Conservation (phyloP, 129 eudicot species). For the Lonicera japonica region DNA sequence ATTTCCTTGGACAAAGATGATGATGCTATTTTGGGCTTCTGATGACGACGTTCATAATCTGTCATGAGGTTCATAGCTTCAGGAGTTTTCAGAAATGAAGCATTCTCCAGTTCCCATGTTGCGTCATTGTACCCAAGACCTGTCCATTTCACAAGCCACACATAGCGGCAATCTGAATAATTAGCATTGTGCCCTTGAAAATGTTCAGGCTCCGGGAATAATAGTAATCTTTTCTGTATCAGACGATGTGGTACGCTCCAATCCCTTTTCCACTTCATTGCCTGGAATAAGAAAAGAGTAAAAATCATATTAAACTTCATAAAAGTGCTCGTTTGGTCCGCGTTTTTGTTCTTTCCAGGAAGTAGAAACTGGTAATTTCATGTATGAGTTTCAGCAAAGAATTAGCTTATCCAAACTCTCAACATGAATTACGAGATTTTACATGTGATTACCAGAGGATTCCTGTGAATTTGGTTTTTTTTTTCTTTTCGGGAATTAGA, state of each 20-base stretch:
- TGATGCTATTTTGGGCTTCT: background rate
- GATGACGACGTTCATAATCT: conserved; percentile 21
- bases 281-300: background rate
- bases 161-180: conserved; percentile 13
- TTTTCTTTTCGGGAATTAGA: too few relatives aligned
- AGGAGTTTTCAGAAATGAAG: conserved; percentile 27
- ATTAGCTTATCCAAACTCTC: too few relatives aligned
- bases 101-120: conserved; percentile 36
- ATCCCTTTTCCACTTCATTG: conserved; percentile 15
- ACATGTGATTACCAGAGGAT: too few relatives aligned
- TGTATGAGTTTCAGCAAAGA: too few relatives aligned
- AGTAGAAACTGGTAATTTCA: too few relatives aligned
- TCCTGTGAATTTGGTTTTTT: too few relatives aligned
- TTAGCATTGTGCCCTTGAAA: conserved; percentile 1
- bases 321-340: too few relatives aligned
- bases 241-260: conserved; percentile 39
- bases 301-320: background rate
- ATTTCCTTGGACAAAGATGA: background rate
- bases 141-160: conserved; percentile 52
- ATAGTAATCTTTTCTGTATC: conserved; percentile 17
- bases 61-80: conserved; percentile 18
- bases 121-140: conserved; percentile 28
- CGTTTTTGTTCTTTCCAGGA: too few relatives aligned
- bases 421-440: too few relatives aligned
- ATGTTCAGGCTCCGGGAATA: background rate